Base-by-base conservation (phyloP, 2,329 filamentous ascomycete species). In the Trichoderma endophyticum region DNA sequence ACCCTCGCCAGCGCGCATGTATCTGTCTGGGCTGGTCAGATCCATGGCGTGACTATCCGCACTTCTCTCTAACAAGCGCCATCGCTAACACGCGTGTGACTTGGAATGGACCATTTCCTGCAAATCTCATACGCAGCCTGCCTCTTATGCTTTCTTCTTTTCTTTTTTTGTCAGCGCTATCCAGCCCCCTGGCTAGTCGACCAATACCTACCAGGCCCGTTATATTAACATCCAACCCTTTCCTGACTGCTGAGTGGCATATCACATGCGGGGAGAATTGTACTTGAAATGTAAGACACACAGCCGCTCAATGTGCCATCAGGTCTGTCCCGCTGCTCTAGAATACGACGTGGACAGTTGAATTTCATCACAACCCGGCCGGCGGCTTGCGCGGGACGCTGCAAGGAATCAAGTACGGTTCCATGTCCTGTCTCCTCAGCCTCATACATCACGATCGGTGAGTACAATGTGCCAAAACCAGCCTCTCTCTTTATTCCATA, bases 141-240 rank as follows among this genome's bases (percentile, higher is more conserved):
- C 30, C 12, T 62, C 28, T 54, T 26, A 32, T 51, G n/a, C 18
- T 51, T n/a, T 48, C 15, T 18, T 14, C 24, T 18, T 69, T 21
- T 60, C 26, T 48, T 26, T 43, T 34, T 34, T 51, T 60, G 57
- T 62, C 59, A 70, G 67, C 67, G 67, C 67, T 70, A 70, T 70
- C 3, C 21, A 28, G 56, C n/a, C 57, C 67, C 66, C 67, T 70
- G 57, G 28, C 36, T 26, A 28, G 67, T 51, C 60, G 43, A 15
- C 67, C 43, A 62, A 32, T 34, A 34, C 39, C 32, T 57, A n/a
- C 32, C 54, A 51, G 64, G 21, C 39, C 48, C n/a, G 15, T 57
- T 67, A 54, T 24, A 65, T 54, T 51, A 62, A 51, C n/a, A 21
- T 21, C 66, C 39, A 62, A 18, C 57, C 57, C 30, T 62, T 26